Evolutionary conservation across 805 yeast species (phyloP).

Genomic region (Candida odintsovae): DNA sequence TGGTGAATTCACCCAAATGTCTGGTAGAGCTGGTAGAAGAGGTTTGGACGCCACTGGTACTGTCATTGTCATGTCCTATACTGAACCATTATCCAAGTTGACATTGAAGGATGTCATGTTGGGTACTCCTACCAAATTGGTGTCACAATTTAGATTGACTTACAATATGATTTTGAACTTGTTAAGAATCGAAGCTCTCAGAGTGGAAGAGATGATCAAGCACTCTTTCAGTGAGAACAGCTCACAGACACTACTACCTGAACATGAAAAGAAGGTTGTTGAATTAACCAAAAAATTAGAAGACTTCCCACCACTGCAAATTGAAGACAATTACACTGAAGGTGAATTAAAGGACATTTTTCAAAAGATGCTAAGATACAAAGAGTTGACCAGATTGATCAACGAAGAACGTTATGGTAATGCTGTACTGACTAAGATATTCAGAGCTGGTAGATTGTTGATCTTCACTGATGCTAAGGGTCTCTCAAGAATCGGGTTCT

Average conservation of each 20-base stretch:
- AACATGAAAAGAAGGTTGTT: conserved; percentile 65
- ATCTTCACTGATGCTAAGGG: conserved; percentile 47
- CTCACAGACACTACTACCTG: conserved; percentile 79
- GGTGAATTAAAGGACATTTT: conserved; percentile 41
- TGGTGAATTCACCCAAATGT: conserved; percentile 98
- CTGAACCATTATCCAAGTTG: conserved; percentile 48
- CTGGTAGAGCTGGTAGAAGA: conserved; percentile 98
- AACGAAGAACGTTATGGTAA: conserved; percentile 42
- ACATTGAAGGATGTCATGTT: conserved; percentile 75
- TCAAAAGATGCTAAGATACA: conserved; percentile 40
- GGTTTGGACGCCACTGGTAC: conserved; percentile 93
- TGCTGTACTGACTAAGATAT: conserved; percentile 40
- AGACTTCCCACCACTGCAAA: conserved; percentile 28
- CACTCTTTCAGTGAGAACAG: conserved; percentile 91
- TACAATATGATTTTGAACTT: conserved; percentile 93
- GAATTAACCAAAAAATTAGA: conserved; percentile 43
- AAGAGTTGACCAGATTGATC: conserved; percentile 37
- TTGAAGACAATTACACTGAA: conserved; percentile 32
- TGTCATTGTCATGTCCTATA: conserved; percentile 85
- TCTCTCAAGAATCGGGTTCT: conserved; percentile 43
- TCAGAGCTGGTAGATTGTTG: conserved; percentile 52
- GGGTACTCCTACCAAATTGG: conserved; percentile 85
- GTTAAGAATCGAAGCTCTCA: conserved; percentile 85
- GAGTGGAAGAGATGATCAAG: conserved; percentile 98
- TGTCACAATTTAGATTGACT: conserved; percentile 89